Base-by-base conservation (phyloP, 2,329 filamentous ascomycete species). In the Diaporthe sp. region DNA sequence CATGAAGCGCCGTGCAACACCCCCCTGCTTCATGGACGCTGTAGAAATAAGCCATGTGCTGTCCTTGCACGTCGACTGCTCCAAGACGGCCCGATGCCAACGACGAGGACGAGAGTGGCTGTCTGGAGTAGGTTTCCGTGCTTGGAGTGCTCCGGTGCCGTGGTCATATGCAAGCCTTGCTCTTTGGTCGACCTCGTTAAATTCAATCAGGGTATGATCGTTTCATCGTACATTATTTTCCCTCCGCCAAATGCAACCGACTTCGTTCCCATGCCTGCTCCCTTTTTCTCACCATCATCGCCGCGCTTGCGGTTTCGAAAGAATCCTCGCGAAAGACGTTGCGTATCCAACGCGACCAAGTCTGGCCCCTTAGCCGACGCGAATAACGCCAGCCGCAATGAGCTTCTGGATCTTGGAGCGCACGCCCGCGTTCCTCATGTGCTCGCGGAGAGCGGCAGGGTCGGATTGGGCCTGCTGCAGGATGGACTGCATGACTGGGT, bases 401-500 rank as follows among this genome's bases (percentile, higher is more conserved):
- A 98, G 87, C 87, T 98, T 98, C 88, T 98, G 95, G 77, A 99
- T 94, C 90, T 98, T 98, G 80, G 90, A 90, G 75, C 92, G 90
- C 79, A 99, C 94, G 74, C 89, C 90, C 0, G 95, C 91, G 87
- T 98, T 99, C 88, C 92, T 94, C 94, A 99, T 98, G 85, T 99
- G 97, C 84, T 99, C 96, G 83, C 97, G 93, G 77, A 99, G 90
- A 60, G 97, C 97, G 66, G 93, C 93, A 25, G 97, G 97, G 81
- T 99, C 94, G 72, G 91, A 92, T 89, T 98, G 97, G 60, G 97
- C 97, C 86, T 99, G 97, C 84, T 98, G 96, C 73, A 98, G 91
- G 78, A 98, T 98, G 78, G 93, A 94, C 86, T 99, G 95, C 96
- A 99, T 98, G 82, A 99, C 93, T 22, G 97, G 97, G 82, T 99